These are phyloP conservation scores for Fragilaria crotonensis DNA, from an alignment of 108 stramenopile genomes.

Conservation along the genomic window DNA sequence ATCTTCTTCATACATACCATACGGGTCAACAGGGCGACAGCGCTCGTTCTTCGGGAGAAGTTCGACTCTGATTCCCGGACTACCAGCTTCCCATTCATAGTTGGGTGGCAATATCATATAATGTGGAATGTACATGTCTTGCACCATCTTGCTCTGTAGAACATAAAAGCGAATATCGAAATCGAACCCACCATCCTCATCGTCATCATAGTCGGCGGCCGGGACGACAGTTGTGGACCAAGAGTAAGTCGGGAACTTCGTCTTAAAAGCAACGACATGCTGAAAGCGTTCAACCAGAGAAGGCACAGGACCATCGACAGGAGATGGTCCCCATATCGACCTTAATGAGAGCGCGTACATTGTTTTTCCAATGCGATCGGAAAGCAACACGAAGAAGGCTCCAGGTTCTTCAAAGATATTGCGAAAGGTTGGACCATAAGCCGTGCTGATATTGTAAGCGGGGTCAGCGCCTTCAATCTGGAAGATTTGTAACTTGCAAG, in stretches of 20 bases:
- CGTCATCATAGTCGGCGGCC: slow-evolving; percentile 22
- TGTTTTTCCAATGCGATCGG: slow-evolving; percentile 36
- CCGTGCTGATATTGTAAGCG: slow-evolving; percentile 32
- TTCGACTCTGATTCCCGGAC: background rate
- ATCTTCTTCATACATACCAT: background rate
- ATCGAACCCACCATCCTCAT: background rate
- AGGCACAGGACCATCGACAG: background rate
- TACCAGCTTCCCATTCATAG: background rate
- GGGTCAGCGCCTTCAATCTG: slow-evolving; percentile 15
- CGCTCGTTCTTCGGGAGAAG: background rate
- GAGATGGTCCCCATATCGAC: slow-evolving; percentile 31
- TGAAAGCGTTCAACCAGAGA: slow-evolving; percentile 50
- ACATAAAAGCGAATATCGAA: background rate
- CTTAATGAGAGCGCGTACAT: slow-evolving; percentile 53
- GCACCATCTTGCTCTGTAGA: background rate
- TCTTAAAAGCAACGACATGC: slow-evolving; percentile 63
- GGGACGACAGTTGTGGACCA: slow-evolving; percentile 33
- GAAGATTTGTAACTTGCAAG: slow-evolving; percentile 48
- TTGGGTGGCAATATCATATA: background rate
- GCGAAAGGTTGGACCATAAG: slow-evolving; percentile 34
- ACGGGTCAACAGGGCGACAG: background rate
- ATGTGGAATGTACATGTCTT: background rate
- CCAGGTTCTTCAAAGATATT: slow-evolving; percentile 32
- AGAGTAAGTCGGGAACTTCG: slow-evolving; percentile 59
- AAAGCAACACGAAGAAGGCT: slow-evolving; percentile 56